Evolutionary conservation across 345 rosid species (phyloP).

Genomic region (Eucalyptus cladocalyx): DNA sequence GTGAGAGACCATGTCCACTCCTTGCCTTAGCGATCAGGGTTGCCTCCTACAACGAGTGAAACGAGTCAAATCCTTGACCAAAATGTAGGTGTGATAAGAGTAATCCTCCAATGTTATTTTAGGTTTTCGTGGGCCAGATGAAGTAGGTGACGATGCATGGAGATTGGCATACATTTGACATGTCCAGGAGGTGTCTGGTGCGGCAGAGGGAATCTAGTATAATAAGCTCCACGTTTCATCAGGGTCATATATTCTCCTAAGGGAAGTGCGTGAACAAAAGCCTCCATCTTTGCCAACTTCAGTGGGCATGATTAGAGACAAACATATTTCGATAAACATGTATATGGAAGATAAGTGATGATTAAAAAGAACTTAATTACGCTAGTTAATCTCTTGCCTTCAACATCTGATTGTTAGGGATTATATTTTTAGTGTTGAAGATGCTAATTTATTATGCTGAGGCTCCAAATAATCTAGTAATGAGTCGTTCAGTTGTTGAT

Average conservation of each 20-base stretch:
- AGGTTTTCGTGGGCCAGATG: neutral
- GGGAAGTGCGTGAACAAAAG: neutral
- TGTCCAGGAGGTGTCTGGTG: neutral
- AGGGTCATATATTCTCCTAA: neutral
- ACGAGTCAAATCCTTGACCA: neutral
- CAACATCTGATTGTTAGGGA: neutral
- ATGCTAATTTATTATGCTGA: neutral
- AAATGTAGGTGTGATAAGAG: neutral
- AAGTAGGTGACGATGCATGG: neutral
- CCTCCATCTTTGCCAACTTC: neutral
- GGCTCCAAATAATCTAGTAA: neutral
- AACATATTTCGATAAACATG: neutral
- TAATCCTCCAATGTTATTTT: neutral
- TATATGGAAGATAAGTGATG: neutral
- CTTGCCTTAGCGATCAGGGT: neutral
- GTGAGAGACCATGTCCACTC: neutral
- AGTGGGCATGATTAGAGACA: neutral
- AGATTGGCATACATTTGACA: rapidly evolving
- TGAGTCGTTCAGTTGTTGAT: neutral
- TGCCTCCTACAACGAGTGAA: neutral
- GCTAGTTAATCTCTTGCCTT: neutral
- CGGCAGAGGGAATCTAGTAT: neutral
- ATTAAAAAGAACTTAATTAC: neutral
- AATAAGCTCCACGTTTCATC: neutral
- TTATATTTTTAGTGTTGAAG: neutral